Base-by-base conservation (phyloP, 2,329 filamentous ascomycete genomes). In the Ceratocystis papillata region DNA sequence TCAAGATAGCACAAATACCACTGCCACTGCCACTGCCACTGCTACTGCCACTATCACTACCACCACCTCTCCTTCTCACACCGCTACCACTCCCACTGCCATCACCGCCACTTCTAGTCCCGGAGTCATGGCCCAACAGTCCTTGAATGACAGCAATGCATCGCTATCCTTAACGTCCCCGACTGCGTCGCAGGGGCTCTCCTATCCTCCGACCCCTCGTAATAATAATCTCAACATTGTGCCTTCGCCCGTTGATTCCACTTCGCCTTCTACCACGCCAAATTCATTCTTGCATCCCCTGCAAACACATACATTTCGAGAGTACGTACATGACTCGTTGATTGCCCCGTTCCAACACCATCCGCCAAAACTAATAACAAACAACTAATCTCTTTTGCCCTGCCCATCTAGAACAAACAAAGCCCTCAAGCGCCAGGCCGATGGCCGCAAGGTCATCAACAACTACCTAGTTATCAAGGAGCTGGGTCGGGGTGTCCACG, bases 391-490 rank as follows among this genome's bases (percentile, higher is more conserved):
- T 45, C 63, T 7, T 5, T 64, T 53, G 61, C 63, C 64, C 8
- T 65, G 53, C 53, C 12, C 67, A 62, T 53, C 28, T 48, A 89
- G 87, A 77, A 96, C 93, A 8, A 89, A 96, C 76, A 90, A 92
- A 69, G 92, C 90, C 64, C 87, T 92, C 72, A 90, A 92, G 69
- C 91, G 97, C 75, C 84, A 84, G 65, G 82, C 90, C 69, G 96
- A 93, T 4, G 94, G 94, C 67, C 89, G 94, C 69, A 99, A 99
- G 77, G 82, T 92, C 64, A 96, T 99, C 79, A 99, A 99, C 73
- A 89, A 96, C 73, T 99, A 99, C 77, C 90, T 96, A 76, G 90
- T 99, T 71, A 88, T 97, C 70, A 89, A 96, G 75, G 94, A 99
- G 76, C 89, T 99, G 65, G 94, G 94, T 65, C 88, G 94, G 68